Evolutionary conservation across 176 grass and related monocot species (phyloP).

Genomic region (Eragrostis curvula): DNA sequence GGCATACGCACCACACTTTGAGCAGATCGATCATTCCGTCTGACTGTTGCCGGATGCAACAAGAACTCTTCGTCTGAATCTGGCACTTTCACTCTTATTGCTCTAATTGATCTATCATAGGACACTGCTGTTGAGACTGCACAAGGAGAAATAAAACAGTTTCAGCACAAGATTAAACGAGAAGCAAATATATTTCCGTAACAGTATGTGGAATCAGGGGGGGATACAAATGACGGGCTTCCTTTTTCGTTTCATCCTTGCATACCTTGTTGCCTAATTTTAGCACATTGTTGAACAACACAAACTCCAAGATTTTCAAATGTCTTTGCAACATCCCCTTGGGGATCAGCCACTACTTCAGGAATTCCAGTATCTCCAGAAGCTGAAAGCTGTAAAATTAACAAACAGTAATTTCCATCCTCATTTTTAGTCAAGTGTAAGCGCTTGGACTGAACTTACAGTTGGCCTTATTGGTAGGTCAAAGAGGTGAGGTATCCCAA

Average conservation of each 20-base stretch:
- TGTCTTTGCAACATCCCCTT: slow-evolving; percentile 87
- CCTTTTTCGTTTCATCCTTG: not conserved
- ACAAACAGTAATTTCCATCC: slow-evolving; percentile 18
- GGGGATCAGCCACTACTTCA: slow-evolving; percentile 87
- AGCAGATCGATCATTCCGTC: slow-evolving; percentile 88
- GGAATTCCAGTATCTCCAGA: slow-evolving; percentile 94
- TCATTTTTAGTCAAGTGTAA: slow-evolving; percentile 11
- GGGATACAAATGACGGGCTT: not conserved
- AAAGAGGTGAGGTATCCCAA: slow-evolving; percentile 97
- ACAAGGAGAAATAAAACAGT: slow-evolving; percentile 22
- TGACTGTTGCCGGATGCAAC: slow-evolving; percentile 90
- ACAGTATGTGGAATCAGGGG: not conserved
- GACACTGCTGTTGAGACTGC: slow-evolving; percentile 97
- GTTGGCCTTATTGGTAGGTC: slow-evolving; percentile 88
- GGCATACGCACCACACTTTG: slow-evolving; percentile 87
- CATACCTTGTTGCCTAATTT: slow-evolving; percentile 98
- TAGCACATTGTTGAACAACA: slow-evolving; percentile 97
- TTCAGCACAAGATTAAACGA: slow-evolving; percentile 11
- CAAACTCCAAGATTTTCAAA: slow-evolving; percentile 98
- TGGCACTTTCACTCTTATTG: slow-evolving; percentile 95
- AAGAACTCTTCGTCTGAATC: slow-evolving; percentile 98
- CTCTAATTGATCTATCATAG: slow-evolving; percentile 85
- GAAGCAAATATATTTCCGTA: slow-evolving; percentile 18
- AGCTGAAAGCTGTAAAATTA: slow-evolving; percentile 76
- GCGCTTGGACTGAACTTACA: slow-evolving; percentile 55